Conservation (phyloP, 495 filamentous ascomycete genomes). For the Tuber magnatum region DNA sequence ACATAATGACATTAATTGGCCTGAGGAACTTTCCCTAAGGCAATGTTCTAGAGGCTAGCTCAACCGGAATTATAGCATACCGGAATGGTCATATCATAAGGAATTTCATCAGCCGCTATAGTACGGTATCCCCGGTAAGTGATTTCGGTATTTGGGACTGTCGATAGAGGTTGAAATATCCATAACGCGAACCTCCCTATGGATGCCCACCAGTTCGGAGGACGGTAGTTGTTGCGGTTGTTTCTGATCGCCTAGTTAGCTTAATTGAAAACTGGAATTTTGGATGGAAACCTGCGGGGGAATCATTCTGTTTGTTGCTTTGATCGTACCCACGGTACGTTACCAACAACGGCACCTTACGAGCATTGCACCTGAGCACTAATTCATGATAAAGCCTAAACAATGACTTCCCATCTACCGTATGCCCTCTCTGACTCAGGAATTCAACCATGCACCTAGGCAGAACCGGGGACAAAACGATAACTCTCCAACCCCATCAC, state of each 20-base stretch:
- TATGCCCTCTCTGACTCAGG: neutral
- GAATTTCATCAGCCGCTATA: neutral
- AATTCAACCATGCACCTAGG: neutral
- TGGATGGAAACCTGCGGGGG: no score
- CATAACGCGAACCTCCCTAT: no score
- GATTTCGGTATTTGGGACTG: neutral
- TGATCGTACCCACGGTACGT: no score
- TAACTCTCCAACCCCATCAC: neutral
- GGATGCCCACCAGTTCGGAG: no score
- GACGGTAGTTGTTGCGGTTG: no score
- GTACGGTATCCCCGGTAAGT: neutral
- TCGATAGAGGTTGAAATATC: no score
- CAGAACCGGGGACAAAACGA: neutral
- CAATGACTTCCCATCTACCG: neutral
- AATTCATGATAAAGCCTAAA: neutral
- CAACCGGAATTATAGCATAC: neutral
- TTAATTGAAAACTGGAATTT: no score
- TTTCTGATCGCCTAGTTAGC: no score
- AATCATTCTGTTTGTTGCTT: no score
- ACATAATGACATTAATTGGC: neutral
- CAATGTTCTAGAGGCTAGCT: neutral
- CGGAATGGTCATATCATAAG: neutral
- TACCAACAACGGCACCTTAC: no score
- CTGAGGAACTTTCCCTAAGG: neutral
- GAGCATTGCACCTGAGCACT: no score